Conservation (phyloP, 2,329 filamentous ascomycete species). For the Fusarium metavorans region DNA sequence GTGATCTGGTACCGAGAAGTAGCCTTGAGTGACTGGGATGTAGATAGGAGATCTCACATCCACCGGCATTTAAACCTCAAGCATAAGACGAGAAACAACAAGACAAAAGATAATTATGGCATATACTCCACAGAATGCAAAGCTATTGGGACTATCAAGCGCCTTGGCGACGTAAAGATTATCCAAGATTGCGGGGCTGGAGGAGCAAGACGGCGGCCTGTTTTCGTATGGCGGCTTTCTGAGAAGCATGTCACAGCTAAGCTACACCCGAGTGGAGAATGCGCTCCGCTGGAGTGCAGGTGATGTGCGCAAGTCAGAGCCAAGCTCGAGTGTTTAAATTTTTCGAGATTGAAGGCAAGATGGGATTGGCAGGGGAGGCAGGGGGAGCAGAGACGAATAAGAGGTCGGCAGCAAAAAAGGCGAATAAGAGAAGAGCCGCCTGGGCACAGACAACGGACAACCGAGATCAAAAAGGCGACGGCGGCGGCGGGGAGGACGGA, state of each 20-base stretch:
- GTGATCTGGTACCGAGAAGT: not conserved
- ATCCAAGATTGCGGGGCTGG: conserved; percentile 2
- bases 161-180: not conserved
- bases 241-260: conserved; percentile 6
- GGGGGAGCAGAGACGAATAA: not conserved
- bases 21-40: not conserved
- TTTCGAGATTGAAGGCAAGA: conserved; percentile 2
- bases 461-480: not conserved
- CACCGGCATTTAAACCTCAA: not conserved
- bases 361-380: not conserved
- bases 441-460: not conserved
- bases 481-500: conserved; percentile 12
- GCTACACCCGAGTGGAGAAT: conserved; percentile 14
- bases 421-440: not conserved
- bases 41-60: not conserved
- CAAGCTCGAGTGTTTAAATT: conserved; percentile 10
- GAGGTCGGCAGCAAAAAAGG: not conserved
- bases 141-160: not conserved
- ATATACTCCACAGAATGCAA: not conserved
- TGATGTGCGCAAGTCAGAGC: conserved; percentile 16
- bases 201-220: conserved; percentile 12
- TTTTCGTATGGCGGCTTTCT: conserved; percentile 16
- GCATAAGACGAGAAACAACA: not conserved
- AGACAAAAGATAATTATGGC: not conserved
- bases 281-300: conserved; percentile 30